Evolutionary conservation across 306 rosid species (phyloP).

Genomic region (Gleditsia sinensis): DNA sequence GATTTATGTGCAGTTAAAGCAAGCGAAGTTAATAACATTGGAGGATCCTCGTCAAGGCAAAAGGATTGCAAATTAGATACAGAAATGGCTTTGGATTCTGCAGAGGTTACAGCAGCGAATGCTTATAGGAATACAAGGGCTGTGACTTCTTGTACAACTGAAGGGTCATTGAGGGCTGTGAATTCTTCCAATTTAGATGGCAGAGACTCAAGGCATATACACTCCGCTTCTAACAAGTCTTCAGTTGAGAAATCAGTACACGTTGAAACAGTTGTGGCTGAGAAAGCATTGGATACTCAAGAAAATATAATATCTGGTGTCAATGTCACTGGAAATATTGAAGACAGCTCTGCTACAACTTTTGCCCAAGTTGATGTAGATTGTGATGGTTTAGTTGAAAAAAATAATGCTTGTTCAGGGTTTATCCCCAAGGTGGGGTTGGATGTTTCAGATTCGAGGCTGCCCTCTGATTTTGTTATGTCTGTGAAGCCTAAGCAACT

Average conservation of each 20-base stretch:
- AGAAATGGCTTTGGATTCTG: constrained; percentile 35
- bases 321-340: constrained; percentile 24
- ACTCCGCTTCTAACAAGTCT: constrained; percentile 26
- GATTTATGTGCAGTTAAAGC: constrained; percentile 31
- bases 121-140: constrained; percentile 42
- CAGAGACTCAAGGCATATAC: constrained; percentile 20
- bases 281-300: constrained; percentile 35
- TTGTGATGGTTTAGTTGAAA: constrained; percentile 38
- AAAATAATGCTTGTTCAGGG: constrained; percentile 26
- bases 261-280: constrained; percentile 24
- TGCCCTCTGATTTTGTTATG: constrained; percentile 44
- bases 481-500: constrained; percentile 59
- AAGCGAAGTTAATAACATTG: constrained; percentile 17
- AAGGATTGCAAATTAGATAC: constrained; percentile 30
- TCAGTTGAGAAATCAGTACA: constrained; percentile 32
- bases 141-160: constrained; percentile 33
- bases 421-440: constrained; percentile 39
- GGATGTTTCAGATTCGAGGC: constrained; percentile 41
- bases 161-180: constrained; percentile 31
- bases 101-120: constrained; percentile 36
- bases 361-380: constrained; percentile 33
- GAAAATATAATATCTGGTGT: constrained; percentile 34
- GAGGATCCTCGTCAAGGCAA: constrained; percentile 33
- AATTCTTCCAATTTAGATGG: constrained; percentile 40
- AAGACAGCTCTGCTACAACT: constrained; percentile 38